Evolutionary conservation across 225 moss, liverwort and hornwort genomes (phyloP).

Genomic region (Bryoerythrophyllum caledonicum): DNA sequence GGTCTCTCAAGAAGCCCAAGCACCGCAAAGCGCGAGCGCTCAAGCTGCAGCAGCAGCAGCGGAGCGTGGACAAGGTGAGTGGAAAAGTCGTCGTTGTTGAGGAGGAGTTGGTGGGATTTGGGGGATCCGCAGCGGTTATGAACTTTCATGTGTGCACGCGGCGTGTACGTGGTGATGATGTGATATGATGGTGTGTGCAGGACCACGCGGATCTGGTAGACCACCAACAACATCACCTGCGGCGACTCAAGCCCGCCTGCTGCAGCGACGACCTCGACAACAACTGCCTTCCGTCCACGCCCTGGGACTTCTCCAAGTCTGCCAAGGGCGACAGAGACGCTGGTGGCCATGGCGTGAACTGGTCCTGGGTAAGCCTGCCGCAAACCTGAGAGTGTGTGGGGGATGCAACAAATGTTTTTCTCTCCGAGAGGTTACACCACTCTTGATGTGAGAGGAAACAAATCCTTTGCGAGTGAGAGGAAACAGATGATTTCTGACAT

Average conservation of each 20-base stretch:
- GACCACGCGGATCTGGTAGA: conserved; percentile 76
- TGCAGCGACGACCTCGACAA: conserved; percentile 26
- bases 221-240: conserved; percentile 67
- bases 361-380: conserved; percentile 38
- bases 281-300: conserved; percentile 37
- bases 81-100: not conserved
- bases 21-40: conserved; percentile 66
- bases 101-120: conserved; percentile 3
- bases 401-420: too few species aligned
- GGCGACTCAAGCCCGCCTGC: conserved; percentile 72
- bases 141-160: too few species aligned
- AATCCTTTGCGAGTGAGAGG: too few species aligned
- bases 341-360: conserved; percentile 31
- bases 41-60: conserved; percentile 59
- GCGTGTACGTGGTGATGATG: conserved; percentile 26
- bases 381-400: too few species aligned
- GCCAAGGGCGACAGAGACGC: conserved; percentile 19
- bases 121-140: conserved; percentile 23
- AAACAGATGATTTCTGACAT: too few species aligned
- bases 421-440: too few species aligned
- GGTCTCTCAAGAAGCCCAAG: conserved; percentile 86
- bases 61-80: not conserved
- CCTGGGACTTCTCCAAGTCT: conserved; percentile 47
- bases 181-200: conserved; percentile 48
- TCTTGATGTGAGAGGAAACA: too few species aligned